Conservation (phyloP, 164 flowering plant species). For the Brasenia schreberi region DNA sequence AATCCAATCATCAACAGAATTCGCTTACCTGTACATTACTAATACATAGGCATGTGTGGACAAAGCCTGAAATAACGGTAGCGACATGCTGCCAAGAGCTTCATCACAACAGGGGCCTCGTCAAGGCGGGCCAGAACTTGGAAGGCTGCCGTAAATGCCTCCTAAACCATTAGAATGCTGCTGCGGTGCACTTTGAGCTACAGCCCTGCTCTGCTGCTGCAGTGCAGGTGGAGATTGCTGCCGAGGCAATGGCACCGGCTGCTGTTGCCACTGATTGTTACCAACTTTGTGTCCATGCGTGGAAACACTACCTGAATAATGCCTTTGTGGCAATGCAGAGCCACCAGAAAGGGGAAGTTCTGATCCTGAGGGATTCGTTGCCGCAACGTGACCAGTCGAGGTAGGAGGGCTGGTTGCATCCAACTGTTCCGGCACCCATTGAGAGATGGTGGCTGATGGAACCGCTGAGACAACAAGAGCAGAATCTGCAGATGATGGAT, state of each 20-base stretch:
- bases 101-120: conserved; percentile 16
- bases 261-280: conserved; percentile 25
- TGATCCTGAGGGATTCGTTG: conserved; percentile 12
- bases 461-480: conserved; percentile 18
- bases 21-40: conserved; percentile 51
- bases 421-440: conserved; percentile 35
- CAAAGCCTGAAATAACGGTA: conserved; percentile 13
- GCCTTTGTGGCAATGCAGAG: conserved; percentile 30
- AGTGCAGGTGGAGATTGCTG: conserved; percentile 15
- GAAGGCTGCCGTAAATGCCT: conserved; percentile 25
- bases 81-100: conserved; percentile 11
- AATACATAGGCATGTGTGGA: conserved; percentile 26
- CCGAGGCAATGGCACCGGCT: conserved; percentile 9
- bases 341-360: conserved; percentile 24
- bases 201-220: conserved; percentile 16
- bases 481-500: conserved; percentile 26
- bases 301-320: conserved; percentile 29
- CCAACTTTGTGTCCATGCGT: conserved; percentile 26
- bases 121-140: conserved; percentile 33
- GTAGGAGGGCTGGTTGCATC: conserved; percentile 23
- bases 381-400: conserved; percentile 21
- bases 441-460: conserved; percentile 25
- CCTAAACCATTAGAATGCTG: conserved; percentile 2
- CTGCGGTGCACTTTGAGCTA: conserved; percentile 16
- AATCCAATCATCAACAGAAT: not conserved